A percentile compares a stretch with the other conserved stretches of the same genome.
Evolutionary conservation across 495 filamentous ascomycete genomes (phyloP).

Genomic region (Neurospora intermedia): DNA sequence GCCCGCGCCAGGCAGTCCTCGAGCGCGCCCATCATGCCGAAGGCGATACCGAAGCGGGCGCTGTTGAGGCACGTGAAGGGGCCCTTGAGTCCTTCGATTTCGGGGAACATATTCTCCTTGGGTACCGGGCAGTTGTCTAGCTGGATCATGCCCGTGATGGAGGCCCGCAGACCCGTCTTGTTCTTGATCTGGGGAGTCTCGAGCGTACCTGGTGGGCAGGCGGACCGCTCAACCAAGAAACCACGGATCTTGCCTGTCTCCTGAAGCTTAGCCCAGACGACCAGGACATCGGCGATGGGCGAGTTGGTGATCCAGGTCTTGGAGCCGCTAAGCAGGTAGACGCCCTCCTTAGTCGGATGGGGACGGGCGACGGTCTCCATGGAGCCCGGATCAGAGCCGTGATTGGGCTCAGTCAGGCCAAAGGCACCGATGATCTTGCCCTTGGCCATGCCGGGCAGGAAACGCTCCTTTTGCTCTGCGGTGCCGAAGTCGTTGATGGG

Average conservation of each 20-base stretch:
- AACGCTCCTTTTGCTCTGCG: slow-evolving; percentile 79
- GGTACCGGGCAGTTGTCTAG: slow-evolving; percentile 83
- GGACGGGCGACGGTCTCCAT: slow-evolving; percentile 86
- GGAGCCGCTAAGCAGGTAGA: slow-evolving; percentile 66
- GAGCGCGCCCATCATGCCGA: slow-evolving; percentile 84
- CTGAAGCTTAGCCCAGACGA: slow-evolving; percentile 92
- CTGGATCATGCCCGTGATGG: slow-evolving; percentile 96
- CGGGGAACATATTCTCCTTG: slow-evolving; percentile 86
- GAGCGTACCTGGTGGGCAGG: slow-evolving; percentile 75
- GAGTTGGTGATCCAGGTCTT: slow-evolving; percentile 99
- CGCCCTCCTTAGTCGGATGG: slow-evolving; percentile 80
- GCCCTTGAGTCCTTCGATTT: slow-evolving; percentile 76
- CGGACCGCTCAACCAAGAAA: slow-evolving; percentile 72
- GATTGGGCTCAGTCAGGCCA: slow-evolving; percentile 93
- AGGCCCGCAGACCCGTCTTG: slow-evolving; percentile 87
- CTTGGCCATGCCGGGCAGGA: slow-evolving; percentile 73
- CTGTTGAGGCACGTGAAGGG: slow-evolving; percentile 93
- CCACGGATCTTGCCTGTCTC: slow-evolving; percentile 91
- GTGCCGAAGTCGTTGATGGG: slow-evolving; percentile 92
- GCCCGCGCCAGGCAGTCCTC: slow-evolving; percentile 81
- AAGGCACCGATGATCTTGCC: slow-evolving; percentile 86
- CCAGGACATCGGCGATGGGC: slow-evolving; percentile 79
- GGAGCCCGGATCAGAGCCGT: slow-evolving; percentile 89
- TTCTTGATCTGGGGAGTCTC: slow-evolving; percentile 91
- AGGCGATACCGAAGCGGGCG: slow-evolving; percentile 85